phyloP scores from a whole-genome alignment of 2,329 filamentous ascomycete species.

The Fusarium brevicatenulatum region DNA sequence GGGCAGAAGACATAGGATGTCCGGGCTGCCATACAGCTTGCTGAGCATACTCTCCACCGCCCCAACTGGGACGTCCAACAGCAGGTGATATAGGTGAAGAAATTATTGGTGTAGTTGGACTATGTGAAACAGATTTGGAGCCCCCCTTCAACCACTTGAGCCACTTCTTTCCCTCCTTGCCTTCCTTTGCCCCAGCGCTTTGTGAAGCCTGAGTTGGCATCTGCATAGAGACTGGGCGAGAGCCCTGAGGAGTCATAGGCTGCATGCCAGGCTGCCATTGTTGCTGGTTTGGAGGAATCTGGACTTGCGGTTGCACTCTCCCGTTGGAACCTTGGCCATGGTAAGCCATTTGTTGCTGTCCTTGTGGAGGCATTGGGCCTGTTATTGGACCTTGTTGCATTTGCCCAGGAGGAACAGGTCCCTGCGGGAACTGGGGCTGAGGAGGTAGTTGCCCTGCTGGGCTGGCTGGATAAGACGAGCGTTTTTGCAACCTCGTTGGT shows the following conservation, averaged over 20 bases:
- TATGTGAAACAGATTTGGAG: constrained; percentile 33
- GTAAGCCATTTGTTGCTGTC: constrained; percentile 10
- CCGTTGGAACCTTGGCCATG: constrained; percentile 11
- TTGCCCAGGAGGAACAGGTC: constrained; percentile 7
- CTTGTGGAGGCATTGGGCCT: constrained; percentile 1
- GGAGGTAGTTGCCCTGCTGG: constrained; percentile 15
- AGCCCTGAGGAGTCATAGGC: constrained; percentile 14
- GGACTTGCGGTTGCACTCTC: constrained; percentile 29
- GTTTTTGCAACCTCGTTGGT: constrained; percentile 17
- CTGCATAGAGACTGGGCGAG: constrained; percentile 34
- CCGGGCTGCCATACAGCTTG: constrained; percentile 39
- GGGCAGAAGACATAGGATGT: constrained; percentile 15
- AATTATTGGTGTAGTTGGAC: constrained; percentile 25
- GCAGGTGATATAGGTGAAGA: constrained; percentile 23
- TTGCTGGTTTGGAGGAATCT: constrained; percentile 31
- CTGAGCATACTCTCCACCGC: constrained; percentile 35
- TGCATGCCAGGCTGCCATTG: constrained; percentile 31
- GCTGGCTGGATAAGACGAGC: constrained; percentile 22
- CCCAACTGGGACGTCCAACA: constrained; percentile 23
- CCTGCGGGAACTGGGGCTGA: constrained; percentile 9
- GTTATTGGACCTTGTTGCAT: not conserved
- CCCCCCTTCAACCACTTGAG: constrained; percentile 43
- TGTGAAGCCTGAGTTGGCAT: constrained; percentile 25
- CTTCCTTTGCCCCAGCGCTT: constrained; percentile 37
- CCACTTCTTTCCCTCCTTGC: constrained; percentile 40